phyloP scores from a whole-genome alignment of 2,329 filamentous ascomycete genomes.

The Talaromyces verruculosus region DNA sequence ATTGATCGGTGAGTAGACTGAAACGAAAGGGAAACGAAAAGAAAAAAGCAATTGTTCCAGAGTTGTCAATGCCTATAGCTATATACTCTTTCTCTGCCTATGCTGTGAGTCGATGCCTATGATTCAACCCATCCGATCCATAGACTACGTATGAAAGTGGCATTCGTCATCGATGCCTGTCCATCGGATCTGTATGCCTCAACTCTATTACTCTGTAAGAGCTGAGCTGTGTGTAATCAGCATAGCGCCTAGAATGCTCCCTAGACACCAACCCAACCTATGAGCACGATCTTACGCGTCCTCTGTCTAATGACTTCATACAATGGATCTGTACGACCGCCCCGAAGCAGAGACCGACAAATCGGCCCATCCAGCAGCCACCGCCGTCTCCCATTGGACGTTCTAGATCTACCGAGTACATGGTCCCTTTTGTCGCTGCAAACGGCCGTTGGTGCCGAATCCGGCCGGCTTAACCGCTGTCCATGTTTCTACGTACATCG shows the following conservation, averaged over 20 bases:
- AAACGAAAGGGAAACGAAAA: no score
- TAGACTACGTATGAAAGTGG: neutral
- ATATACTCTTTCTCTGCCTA: neutral
- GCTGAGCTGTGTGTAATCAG: neutral
- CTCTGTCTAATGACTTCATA: conserved; percentile 13
- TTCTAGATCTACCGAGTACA: neutral
- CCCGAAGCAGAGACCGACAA: neutral
- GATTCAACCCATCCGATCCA: neutral
- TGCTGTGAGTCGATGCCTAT: neutral
- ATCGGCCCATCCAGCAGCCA: conserved; percentile 8
- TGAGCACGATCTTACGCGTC: conserved; percentile 14
- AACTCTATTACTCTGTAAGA: neutral
- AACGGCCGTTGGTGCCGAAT: neutral
- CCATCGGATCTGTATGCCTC: neutral
- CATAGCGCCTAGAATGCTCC: neutral
- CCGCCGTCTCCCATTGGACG: neutral
- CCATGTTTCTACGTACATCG: neutral
- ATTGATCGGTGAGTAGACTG: neutral
- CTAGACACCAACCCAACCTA: neutral
- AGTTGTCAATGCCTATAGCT: neutral
- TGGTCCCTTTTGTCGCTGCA: neutral
- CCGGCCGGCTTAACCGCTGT: conserved; percentile 3
- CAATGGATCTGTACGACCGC: neutral
- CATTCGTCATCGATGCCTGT: neutral
- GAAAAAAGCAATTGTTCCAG: neutral